These are phyloP conservation scores for Collybia sp. DNA, from an alignment of 768 basidiomycete species.

Conservation along the genomic window DNA sequence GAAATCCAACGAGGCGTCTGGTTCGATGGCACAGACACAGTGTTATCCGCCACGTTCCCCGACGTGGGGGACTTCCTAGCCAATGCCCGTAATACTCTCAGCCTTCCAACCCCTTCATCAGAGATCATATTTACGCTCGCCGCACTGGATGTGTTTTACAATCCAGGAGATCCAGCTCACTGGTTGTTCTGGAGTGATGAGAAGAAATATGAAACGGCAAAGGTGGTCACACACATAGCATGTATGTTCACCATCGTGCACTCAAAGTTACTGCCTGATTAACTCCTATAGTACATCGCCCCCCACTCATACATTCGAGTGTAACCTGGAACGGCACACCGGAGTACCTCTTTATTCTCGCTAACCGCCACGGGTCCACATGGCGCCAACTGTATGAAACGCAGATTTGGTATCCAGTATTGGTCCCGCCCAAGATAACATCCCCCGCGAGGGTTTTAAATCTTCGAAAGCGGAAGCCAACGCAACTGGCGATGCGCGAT, in stretches of 20 bases:
- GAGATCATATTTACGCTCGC: conserved; percentile 50
- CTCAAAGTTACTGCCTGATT: conserved; percentile 1
- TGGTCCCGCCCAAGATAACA: conserved; percentile 25
- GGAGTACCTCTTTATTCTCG: conserved; percentile 32
- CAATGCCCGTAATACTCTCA: conserved; percentile 31
- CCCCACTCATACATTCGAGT: conserved; percentile 30
- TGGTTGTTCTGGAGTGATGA: conserved; percentile 62
- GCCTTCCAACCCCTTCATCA: conserved; percentile 33
- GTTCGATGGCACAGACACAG: conserved; percentile 29
- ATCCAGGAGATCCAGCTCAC: conserved; percentile 50
- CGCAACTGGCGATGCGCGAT: conserved; percentile 20
- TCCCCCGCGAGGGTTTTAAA: conserved; percentile 21
- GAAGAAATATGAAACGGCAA: conserved; percentile 42
- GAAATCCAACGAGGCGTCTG: conserved; percentile 34
- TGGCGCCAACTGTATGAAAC: conserved; percentile 23
- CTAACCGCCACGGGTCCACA: conserved; percentile 25
- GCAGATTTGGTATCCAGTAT: conserved; percentile 25
- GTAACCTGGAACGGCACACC: conserved; percentile 40
- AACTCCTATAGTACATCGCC: conserved; percentile 28
- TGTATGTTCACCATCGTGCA: conserved; percentile 32
- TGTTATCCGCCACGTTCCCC: conserved; percentile 44
- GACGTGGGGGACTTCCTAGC: conserved; percentile 44
- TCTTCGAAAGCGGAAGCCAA: conserved; percentile 28
- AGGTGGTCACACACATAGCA: conserved; percentile 47
- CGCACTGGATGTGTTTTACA: conserved; percentile 55